Evolutionary conservation across 148 eudicot species (phyloP).

Genomic region (Salicornia ramosissima): DNA sequence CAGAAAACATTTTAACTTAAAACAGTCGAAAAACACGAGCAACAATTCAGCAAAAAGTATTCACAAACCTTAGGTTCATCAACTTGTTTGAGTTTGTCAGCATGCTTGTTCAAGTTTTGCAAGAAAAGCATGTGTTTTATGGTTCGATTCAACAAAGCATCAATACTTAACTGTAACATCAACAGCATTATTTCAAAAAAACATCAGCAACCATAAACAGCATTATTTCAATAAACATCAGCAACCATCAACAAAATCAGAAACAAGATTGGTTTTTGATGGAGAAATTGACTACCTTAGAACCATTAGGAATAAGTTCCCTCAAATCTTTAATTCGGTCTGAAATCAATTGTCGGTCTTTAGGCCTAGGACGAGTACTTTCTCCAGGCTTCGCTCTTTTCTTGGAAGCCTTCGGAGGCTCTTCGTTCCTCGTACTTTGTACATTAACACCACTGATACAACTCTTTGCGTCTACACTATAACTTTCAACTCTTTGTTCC

Average conservation of each 20-base stretch:
- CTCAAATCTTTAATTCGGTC: conserved; percentile 77
- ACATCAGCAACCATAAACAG: conserved; percentile 5
- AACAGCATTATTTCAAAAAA: conserved; percentile 9
- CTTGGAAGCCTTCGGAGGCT: conserved; percentile 41
- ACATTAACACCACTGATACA: conserved; percentile 32
- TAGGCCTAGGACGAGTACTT: conserved; percentile 65
- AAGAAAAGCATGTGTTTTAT: conserved; percentile 75
- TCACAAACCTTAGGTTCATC: conserved; percentile 55
- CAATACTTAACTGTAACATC: conserved; percentile 71
- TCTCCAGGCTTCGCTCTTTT: conserved; percentile 71
- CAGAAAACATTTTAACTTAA: not conserved
- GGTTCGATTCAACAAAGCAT: conserved; percentile 54
- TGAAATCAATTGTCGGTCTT: conserved; percentile 74
- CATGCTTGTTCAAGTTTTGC: conserved; percentile 61
- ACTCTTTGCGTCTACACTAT: conserved; percentile 34
- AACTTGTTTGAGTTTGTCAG: conserved; percentile 45
- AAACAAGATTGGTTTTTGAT: not conserved
- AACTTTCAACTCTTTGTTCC: conserved; percentile 34
- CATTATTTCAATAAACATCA: conserved; percentile 5
- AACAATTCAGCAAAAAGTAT: not conserved
- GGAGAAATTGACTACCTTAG: conserved; percentile 51
- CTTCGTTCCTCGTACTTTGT: conserved; percentile 33
- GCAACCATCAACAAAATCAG: not conserved
- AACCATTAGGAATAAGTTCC: conserved; percentile 72
- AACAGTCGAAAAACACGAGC: not conserved